A percentile compares a stretch with the other conserved stretches of the same genome.
Evolutionary conservation across 805 yeast species (phyloP).

Genomic region (Ogataea paradorogensis): DNA sequence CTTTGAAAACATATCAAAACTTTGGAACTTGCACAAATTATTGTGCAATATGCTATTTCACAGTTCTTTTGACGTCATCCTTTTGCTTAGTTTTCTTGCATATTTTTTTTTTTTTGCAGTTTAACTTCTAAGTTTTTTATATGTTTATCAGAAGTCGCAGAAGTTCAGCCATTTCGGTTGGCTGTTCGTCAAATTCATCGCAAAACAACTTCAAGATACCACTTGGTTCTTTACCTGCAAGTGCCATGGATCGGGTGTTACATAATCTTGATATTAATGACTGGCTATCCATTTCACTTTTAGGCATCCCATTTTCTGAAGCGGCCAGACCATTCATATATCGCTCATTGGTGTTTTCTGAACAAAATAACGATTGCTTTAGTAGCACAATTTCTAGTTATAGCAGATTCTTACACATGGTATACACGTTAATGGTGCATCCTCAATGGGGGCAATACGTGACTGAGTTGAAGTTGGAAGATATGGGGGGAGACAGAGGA

Average conservation of each 20-base stretch:
- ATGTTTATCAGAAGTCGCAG: constrained; percentile 2
- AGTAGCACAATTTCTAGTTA: constrained; percentile 7
- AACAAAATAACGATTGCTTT: neutral
- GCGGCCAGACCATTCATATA: constrained; percentile 8
- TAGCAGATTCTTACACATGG: constrained; percentile 17
- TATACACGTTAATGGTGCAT: constrained; percentile 18
- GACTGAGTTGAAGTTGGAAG: constrained; percentile 17
- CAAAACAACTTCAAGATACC: neutral
- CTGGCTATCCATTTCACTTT: constrained; percentile 1
- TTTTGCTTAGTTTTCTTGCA: too few species aligned
- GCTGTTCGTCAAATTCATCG: neutral
- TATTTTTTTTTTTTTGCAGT: neutral
- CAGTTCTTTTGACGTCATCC: too few species aligned
- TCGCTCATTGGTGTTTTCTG: constrained; percentile 14
- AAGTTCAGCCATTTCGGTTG: neutral
- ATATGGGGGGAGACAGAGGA: constrained; percentile 6
- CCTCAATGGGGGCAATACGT: constrained; percentile 13
- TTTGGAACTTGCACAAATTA: too few species aligned
- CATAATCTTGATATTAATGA: constrained; percentile 1
- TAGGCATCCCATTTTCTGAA: constrained; percentile 2
- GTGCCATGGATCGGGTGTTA: neutral
- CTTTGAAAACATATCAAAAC: too few species aligned
- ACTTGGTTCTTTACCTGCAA: neutral
- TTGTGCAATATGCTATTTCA: too few species aligned
- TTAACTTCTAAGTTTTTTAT: neutral